phyloP scores from a whole-genome alignment of 1,284 basidiomycete genomes.

The Malassezia pachydermatis region DNA sequence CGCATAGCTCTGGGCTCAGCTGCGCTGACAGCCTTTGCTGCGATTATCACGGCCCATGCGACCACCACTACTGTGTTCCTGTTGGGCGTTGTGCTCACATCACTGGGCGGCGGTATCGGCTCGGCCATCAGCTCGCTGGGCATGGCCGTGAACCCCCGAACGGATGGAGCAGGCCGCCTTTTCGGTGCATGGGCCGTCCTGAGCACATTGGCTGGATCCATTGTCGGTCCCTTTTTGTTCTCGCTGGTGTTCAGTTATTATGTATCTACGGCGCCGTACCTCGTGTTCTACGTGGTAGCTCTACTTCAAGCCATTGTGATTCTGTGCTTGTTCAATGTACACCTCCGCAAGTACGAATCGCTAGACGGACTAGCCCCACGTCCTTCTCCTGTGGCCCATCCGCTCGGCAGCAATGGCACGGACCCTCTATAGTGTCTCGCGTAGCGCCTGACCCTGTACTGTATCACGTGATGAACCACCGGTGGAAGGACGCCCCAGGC shows the following conservation, averaged over 20 bases:
- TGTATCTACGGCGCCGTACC: background rate
- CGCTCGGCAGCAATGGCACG: no score
- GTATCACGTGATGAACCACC: slow-evolving; percentile 13
- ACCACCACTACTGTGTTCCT: slow-evolving; percentile 9
- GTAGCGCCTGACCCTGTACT: no score
- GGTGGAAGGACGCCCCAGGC: background rate
- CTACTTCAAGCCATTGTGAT: slow-evolving; percentile 2
- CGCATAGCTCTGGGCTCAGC: slow-evolving; percentile 18
- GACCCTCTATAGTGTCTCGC: no score
- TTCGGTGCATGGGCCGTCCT: slow-evolving; percentile 44
- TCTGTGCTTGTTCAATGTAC: background rate
- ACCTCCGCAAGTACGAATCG: background rate
- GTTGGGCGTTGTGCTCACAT: slow-evolving; percentile 22
- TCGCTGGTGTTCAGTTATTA: slow-evolving; percentile 25
- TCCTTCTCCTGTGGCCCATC: background rate
- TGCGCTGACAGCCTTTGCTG: slow-evolving; percentile 9
- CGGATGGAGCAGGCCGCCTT: slow-evolving; percentile 39
- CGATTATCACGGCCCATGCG: slow-evolving; percentile 11
- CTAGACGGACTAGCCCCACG: slow-evolving; percentile 12
- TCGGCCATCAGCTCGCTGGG: slow-evolving; percentile 44
- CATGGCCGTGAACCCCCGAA: slow-evolving; percentile 32
- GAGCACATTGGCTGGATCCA: slow-evolving; percentile 30
- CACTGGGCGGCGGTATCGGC: slow-evolving; percentile 33
- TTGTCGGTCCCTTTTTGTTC: slow-evolving; percentile 41
- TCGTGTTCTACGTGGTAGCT: slow-evolving; percentile 10